These are phyloP conservation scores for Zelopaecilomyces penicillatus DNA, from an alignment of 2,329 filamentous ascomycete species.

Conservation along the genomic window DNA sequence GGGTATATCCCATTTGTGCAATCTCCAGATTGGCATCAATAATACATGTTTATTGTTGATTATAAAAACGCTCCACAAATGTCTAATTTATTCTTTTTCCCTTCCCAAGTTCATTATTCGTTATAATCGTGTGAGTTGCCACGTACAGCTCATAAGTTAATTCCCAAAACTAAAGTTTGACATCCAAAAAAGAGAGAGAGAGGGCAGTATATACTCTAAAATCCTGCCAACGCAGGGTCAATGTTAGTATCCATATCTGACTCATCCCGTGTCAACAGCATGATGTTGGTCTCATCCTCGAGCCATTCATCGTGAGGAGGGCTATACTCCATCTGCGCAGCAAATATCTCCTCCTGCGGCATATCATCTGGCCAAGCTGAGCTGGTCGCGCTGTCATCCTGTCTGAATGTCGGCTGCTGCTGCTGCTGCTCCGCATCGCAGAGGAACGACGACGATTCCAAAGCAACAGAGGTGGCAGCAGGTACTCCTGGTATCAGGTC, in stretches of 20 bases:
- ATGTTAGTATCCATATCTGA: constrained; percentile 17
- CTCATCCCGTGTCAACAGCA: constrained; percentile 26
- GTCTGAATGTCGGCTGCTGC: constrained; percentile 15
- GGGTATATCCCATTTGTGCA: too few species aligned
- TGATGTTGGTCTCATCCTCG: constrained; percentile 35
- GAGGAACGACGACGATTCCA: constrained; percentile 17
- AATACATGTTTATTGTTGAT: too few species aligned
- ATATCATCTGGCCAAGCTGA: constrained; percentile 16
- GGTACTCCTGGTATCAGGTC: background rate
- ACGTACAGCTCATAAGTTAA: too few species aligned
- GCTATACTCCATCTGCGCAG: constrained; percentile 24
- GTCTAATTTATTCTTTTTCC: too few species aligned
- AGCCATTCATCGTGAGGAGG: constrained; percentile 33
- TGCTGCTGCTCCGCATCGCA: constrained; percentile 9
- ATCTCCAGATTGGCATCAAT: too few species aligned
- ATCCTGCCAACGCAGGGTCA: constrained; percentile 22
- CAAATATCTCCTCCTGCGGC: constrained; percentile 26
- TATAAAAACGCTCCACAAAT: too few species aligned
- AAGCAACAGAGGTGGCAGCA: background rate
- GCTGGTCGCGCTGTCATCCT: constrained; percentile 9
- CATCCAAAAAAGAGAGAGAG: too few species aligned
- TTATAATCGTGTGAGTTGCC: too few species aligned
- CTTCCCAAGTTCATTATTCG: too few species aligned
- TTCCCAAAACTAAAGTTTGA: too few species aligned
- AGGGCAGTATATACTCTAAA: too few species aligned